Evolutionary conservation across 2,329 filamentous ascomycete genomes (phyloP).

Genomic region (Sordariomycetes sp.): DNA sequence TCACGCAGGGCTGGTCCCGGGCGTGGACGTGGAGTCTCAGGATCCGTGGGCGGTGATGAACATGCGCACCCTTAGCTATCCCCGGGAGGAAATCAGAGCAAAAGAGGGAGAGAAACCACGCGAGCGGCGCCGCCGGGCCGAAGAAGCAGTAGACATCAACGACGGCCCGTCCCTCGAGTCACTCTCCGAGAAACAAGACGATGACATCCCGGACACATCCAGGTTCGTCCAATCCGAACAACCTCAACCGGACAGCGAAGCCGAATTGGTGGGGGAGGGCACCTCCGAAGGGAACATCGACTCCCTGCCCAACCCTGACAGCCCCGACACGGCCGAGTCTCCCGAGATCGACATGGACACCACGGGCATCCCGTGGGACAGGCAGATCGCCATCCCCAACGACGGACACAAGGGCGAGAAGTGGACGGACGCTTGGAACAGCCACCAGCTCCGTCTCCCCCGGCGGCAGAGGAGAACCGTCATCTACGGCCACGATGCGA

Average conservation of each 20-base stretch:
- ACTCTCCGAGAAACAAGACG: no score
- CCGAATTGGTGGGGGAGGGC: background rate
- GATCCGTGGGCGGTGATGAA: constrained; percentile 82
- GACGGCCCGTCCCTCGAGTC: constrained; percentile 1
- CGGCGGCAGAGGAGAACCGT: constrained; percentile 48
- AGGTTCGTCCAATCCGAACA: no score
- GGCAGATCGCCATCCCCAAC: constrained; percentile 23
- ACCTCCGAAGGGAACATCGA: constrained; percentile 6
- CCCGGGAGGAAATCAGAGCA: constrained; percentile 30
- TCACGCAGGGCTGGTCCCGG: constrained; percentile 79
- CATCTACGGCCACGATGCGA: constrained; percentile 82
- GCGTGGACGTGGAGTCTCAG: constrained; percentile 57
- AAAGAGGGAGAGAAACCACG: constrained; percentile 13
- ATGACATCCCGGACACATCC: no score
- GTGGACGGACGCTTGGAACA: constrained; percentile 60
- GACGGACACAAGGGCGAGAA: constrained; percentile 43
- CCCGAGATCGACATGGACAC: constrained; percentile 9
- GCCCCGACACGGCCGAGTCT: no score
- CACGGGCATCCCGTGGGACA: constrained; percentile 14
- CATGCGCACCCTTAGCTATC: constrained; percentile 69
- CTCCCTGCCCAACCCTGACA: background rate
- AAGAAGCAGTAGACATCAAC: constrained; percentile 1
- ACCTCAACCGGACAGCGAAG: background rate
- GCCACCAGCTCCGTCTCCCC: constrained; percentile 28
- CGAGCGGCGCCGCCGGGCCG: constrained; percentile 8